Evolutionary conservation across 140 eudicot genomes (phyloP).

Genomic region (Stevia rebaudiana): DNA sequence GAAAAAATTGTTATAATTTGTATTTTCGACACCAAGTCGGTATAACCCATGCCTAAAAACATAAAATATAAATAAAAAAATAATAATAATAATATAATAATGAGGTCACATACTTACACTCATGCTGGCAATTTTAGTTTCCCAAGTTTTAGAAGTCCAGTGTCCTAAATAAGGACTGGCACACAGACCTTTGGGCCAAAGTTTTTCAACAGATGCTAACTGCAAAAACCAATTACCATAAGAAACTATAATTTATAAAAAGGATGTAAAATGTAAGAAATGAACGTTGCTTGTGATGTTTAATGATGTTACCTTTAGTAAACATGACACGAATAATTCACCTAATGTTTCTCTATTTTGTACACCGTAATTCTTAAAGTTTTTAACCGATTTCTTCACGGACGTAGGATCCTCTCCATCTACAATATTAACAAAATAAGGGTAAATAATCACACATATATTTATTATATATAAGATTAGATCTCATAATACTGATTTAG

Average conservation of each 20-base stretch:
- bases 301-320: constrained; percentile 52
- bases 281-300: background rate
- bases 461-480: background rate
- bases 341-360: constrained; percentile 65
- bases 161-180: constrained; percentile 70
- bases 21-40: background rate
- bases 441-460: background rate
- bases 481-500: background rate
- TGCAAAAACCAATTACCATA: constrained; percentile 28
- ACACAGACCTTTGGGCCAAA: constrained; percentile 89
- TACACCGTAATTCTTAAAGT: constrained; percentile 51
- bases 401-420: constrained; percentile 65
- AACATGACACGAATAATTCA: constrained; percentile 61
- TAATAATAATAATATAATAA: background rate
- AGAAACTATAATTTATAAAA: constrained; percentile 20
- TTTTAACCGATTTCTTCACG: constrained; percentile 42
- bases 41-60: background rate
- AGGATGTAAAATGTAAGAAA: constrained; percentile 7
- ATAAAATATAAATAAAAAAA: background rate
- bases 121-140: constrained; percentile 56
- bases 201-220: constrained; percentile 71
- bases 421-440: constrained; percentile 22
- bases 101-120: constrained; percentile 65
- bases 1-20: background rate
- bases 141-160: constrained; percentile 82